Base-by-base conservation (phyloP, 176 grass and related monocot species). In the Hordeum marinum region DNA sequence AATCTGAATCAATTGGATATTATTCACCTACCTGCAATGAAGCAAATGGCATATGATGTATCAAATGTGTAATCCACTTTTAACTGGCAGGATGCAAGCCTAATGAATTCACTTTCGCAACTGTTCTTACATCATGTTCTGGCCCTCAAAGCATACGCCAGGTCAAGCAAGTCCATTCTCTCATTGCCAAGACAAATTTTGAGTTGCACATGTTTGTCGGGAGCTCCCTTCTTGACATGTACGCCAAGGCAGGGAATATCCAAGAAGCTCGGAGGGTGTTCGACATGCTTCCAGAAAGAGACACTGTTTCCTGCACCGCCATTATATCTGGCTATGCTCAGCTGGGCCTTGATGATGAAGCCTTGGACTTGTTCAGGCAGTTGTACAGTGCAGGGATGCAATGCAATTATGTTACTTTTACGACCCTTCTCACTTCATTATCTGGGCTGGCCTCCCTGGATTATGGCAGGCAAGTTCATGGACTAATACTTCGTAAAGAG, bases 391-490 rank as follows among this genome's bases (percentile, higher is more conserved):
- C 86, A 43, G 93, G 90, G 68, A 95, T 95, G 88, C 85, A 88
- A 63, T 95, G 90, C 80, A 95, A 92, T 65, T 87, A 95, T 72
- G 86, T 95, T 79, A 95, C 90, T 15, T 90, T 92, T 88, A 85
- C 58, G 3, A 60, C 76, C 69, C 88, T 95, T 75, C 83, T 95
- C 23, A 95, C 84, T 76, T 88, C 93, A 82, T 23, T 95, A 26
- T 90, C 93, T 63, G 86, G 93, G 20, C 48, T 95, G 64, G 80
- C 93, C 64, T 89, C 93, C 82, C 58, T 92, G 31, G 90, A 90
- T 78, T 95, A 88, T 81, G 93, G 93, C n/a, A 90, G 68, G 83
- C 93, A 92, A 86, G 85, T 95, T 79, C 90, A 95, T 79, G 83
- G 82, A 3, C 43, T 92, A 20, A 84, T 88, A 86, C 81, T 92